Evolutionary conservation across 106 monocot species (phyloP), one percentile per base, ranked within the genome.

Genomic region (Dendrobium officinale): DNA sequence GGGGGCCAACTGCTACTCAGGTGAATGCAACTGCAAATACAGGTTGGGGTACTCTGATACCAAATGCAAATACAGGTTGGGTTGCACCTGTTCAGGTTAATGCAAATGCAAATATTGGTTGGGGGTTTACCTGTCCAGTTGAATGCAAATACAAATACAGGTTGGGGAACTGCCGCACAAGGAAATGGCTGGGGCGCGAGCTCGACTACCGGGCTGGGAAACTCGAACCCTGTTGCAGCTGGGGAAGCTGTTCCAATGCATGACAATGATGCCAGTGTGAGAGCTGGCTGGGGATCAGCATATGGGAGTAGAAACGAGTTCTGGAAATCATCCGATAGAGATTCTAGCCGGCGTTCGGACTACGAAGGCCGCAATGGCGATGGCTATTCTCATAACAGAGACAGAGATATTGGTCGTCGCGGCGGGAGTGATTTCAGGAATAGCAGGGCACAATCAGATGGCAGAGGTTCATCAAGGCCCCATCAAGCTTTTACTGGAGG

Each of bases 381-480:
- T 6, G 9, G 68, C 18, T 80, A 78, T 22, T 55, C 49, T 56
- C 84, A 81, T 44, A 18, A 75, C 20, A 51, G 79, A 7, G 83
- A 79, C 17, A 72, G 72, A 33, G 79, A 81, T 55, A 72, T 70
- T 41, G 66, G 67, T 77, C 72, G 73, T 42, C 82, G 84, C 11
- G 72, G 88, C 73, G 81, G 78, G 17, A 83, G 78, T 43, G 24
- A 61, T 29, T 55, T 44, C 5, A 56, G 82, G 66, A 64, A 61
- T 45, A 47, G 75, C 22, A 79, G 75, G 78, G 5, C 33, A 64
- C 75, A 54, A 6, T 41, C 85, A 47, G 77, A 78, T 74, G 80
- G 81, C 33, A 79, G 86, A 48, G 83, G 81, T 18, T 80, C 83
- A 42, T 83, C 87, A 13, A 37, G 83, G 61, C 72, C 70, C 15